Conservation (phyloP, 495 filamentous ascomycete species). For the Talaromyces ruber region DNA sequence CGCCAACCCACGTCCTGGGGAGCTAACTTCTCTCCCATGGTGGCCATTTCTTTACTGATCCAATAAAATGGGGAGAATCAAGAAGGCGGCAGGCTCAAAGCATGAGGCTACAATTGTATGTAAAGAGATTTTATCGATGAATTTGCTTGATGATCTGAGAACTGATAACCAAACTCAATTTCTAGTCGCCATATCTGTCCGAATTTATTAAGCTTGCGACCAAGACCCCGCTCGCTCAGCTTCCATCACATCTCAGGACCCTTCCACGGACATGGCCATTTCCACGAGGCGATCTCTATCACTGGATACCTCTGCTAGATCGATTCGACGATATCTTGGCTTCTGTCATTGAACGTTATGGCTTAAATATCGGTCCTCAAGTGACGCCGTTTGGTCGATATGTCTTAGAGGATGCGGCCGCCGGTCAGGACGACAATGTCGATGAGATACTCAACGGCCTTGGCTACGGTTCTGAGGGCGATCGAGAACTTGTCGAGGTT, state of each 20-base stretch:
- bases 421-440: constrained; percentile 26
- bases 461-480: constrained; percentile 64
- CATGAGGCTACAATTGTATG: constrained; percentile 92
- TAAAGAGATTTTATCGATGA: constrained; percentile 14
- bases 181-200: constrained; percentile 76
- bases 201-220: constrained; percentile 64
- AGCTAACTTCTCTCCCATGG: constrained; percentile 35
- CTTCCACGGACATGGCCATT: constrained; percentile 92
- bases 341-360: constrained; percentile 71
- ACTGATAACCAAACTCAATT: constrained; percentile 3
- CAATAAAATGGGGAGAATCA: constrained; percentile 86
- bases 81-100: constrained; percentile 84
- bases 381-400: constrained; percentile 59
- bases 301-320: constrained; percentile 95
- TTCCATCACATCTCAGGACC: constrained; percentile 65
- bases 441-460: constrained; percentile 44
- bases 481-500: constrained; percentile 67
- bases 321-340: constrained; percentile 88
- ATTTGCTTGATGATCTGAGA: not conserved
- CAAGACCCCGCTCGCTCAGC: constrained; percentile 60
- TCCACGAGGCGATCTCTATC: constrained; percentile 92
- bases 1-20: constrained; percentile 26
- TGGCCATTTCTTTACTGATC: constrained; percentile 25
- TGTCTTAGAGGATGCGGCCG: constrained; percentile 49
- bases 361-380: constrained; percentile 73